Percentiles rank a stretch among this genome's conserved stretches.
Conservation (phyloP, 1,284 basidiomycete genomes). For the Porogramme epimiltina region DNA sequence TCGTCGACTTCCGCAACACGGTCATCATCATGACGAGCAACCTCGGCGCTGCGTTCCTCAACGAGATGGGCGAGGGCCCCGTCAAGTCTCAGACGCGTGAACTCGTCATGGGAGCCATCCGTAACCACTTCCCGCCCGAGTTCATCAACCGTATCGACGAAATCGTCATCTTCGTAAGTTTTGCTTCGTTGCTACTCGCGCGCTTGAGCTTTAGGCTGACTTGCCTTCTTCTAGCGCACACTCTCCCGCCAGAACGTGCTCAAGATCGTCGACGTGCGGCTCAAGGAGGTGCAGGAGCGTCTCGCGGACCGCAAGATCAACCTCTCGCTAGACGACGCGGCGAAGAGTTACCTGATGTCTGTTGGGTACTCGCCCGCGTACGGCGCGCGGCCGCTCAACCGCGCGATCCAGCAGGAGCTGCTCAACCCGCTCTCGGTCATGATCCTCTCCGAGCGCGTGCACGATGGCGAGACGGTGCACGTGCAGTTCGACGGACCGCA, state of each 20-base stretch:
- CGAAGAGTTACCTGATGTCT: slow-evolving; percentile 83
- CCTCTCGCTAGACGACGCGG: slow-evolving; percentile 74
- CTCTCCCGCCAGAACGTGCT: slow-evolving; percentile 75
- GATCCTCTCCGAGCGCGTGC: slow-evolving; percentile 82
- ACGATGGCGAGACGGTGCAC: slow-evolving; percentile 79
- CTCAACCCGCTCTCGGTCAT: slow-evolving; percentile 91
- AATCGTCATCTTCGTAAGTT: slow-evolving; percentile 84
- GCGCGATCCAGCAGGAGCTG: slow-evolving; percentile 91
- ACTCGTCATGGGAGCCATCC: slow-evolving; percentile 80
- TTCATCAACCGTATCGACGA: slow-evolving; percentile 93
- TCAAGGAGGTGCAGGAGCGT: slow-evolving; percentile 66
- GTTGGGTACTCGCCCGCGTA: slow-evolving; percentile 86
- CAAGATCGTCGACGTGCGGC: slow-evolving; percentile 85
- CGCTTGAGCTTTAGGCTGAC: slow-evolving; percentile 28
- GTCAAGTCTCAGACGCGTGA: slow-evolving; percentile 65
- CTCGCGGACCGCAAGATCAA: slow-evolving; percentile 80
- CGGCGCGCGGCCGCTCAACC: slow-evolving; percentile 90
- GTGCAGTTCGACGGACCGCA: slow-evolving; percentile 84
- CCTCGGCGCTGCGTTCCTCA: slow-evolving; percentile 77
- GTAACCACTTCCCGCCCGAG: slow-evolving; percentile 89
- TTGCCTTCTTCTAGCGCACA: slow-evolving; percentile 56
- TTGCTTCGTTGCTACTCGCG: not conserved
- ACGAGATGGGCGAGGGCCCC: slow-evolving; percentile 76
- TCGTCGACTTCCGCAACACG: slow-evolving; percentile 82
- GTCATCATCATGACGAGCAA: slow-evolving; percentile 97